Evolutionary conservation across 331 rosid species (phyloP), one percentile per base, ranked within the genome.

Genomic region (Quercus lobata): DNA sequence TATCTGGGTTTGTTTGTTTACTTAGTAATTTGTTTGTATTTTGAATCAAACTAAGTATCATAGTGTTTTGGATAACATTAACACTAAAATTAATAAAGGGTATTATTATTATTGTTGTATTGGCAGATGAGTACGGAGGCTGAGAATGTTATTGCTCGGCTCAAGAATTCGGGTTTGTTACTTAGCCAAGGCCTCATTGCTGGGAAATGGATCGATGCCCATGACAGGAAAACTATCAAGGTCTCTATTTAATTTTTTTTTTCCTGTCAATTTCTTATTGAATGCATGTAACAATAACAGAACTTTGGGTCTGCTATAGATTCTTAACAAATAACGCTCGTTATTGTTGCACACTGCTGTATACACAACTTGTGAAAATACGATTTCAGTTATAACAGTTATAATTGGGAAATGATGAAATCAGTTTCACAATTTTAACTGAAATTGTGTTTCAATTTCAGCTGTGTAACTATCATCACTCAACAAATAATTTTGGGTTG

Each of bases 161-260:
- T 95, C 44, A 82, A 15, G 56, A 87, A 79, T 80, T 83, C 94
- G 57, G 98, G 96, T 32, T 81, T 95, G 52, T 78, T 91, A 83
- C 89, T 93, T 74, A 93, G 89, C 56, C 94, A 93, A 82, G 99
- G 97, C 74, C 98, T 95, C 72, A 90, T 95, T 74, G 98, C 94
- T 63, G 99, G 94, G 72, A 89, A 89, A 85, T 95, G 99, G 99
- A 73, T 69, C 12, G 96, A 95, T 83, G 92, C 99, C 68, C 91
- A 93, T 82, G 97, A 93, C 80, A 96, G 94, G 21, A 87, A 87
- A 76, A 95, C 96, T 80, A 78, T 91, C 58, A 19, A 93, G 99
- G 98, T 93, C 74, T 73, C 69, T 3, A 19, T 83, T 58, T 12
- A 34, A 16, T 52, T 7, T 55, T 12, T 11, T 56, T 57, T 44